Evolutionary conservation across 2,329 filamentous ascomycete species (phyloP), one percentile per base, ranked within the genome.

Genomic region (Zymoseptoria pseudotritici): DNA sequence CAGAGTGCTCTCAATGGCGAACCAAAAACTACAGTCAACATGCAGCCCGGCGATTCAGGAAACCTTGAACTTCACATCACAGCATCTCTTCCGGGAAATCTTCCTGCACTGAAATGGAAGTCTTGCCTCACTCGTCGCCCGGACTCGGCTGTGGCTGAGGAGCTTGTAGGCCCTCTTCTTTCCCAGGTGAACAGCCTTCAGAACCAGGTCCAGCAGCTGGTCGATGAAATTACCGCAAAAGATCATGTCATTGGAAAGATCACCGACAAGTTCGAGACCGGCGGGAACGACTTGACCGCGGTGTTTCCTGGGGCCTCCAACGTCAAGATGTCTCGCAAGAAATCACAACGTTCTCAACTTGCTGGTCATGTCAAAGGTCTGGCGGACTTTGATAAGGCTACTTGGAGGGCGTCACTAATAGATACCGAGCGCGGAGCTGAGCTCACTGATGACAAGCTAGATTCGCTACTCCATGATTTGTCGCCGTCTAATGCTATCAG

Each of bases 51-150:
- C 29, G 54, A 54, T 3, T 60, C 67, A 49, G 69, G 61, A 24
- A 58, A 78, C 22, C 67, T 85, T 20, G 74, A 70, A 8, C 71
- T 91, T 46, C 77, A 80, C 50, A 76, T 88, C 26, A 84, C 78
- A 3, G 84, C 84, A 58, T 74, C 80, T 8, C 77, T 93, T 11
- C 86, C 87, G 1, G 73, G 77, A n/a, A 84, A 84, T 1, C 77
- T 91, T 29, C 77, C 79, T 54, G 80, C 83, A 4, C 76, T 93
- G 42, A 76, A 76, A 61, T 93, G 90, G 89, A 80, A 80, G 0
- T 78, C 91, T 58, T 73, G 80, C 54, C 74, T 93, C 19, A 71
- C 65, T 7, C 79, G 72, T 54, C 72, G 75, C 31, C 64, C 74
- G 1, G 69, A 76, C 4, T 71, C 72, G 5, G 72, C 71, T 3